phyloP scores from a whole-genome alignment of 495 filamentous ascomycete species.

The Podospora bellae-mahoneyi region DNA sequence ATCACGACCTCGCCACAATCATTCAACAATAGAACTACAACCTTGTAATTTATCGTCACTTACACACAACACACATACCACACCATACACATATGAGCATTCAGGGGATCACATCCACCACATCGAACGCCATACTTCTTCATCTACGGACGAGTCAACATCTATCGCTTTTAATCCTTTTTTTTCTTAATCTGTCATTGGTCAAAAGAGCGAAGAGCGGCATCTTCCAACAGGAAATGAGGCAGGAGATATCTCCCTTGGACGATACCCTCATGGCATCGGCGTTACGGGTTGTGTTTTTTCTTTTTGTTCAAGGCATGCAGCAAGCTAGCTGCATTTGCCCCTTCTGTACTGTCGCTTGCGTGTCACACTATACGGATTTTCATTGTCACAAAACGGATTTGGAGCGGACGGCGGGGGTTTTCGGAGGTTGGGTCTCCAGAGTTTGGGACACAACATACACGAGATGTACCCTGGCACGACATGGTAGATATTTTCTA shows the following conservation, averaged over 20 bases:
- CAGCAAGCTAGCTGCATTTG: slow-evolving; percentile 3
- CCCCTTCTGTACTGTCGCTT: slow-evolving; percentile 28
- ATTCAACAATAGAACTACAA: neutral
- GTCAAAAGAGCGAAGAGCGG: neutral
- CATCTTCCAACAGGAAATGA: slow-evolving; percentile 14
- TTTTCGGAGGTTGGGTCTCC: neutral
- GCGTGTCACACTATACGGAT: slow-evolving; percentile 10
- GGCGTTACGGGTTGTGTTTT: slow-evolving; percentile 23
- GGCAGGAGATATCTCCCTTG: slow-evolving; percentile 15
- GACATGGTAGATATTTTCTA: slow-evolving; percentile 17
- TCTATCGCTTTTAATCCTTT: slow-evolving; percentile 12
- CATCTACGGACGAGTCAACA: slow-evolving; percentile 8
- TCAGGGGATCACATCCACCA: neutral
- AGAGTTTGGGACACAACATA: slow-evolving; percentile 21
- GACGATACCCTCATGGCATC: slow-evolving; percentile 30
- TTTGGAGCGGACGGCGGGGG: slow-evolving; percentile 9
- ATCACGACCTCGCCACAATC: neutral
- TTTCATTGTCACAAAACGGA: slow-evolving; percentile 16
- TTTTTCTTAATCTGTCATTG: neutral
- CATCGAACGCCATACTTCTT: slow-evolving; percentile 3
- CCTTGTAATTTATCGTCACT: slow-evolving; percentile 4
- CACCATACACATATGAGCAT: neutral
- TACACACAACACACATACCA: neutral
- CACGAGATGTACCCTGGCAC: slow-evolving; percentile 18
- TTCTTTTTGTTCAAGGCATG: slow-evolving; percentile 5